Evolutionary conservation across 2,329 filamentous ascomycete genomes (phyloP).

Genomic region (Cladosporium cucumerinum): DNA sequence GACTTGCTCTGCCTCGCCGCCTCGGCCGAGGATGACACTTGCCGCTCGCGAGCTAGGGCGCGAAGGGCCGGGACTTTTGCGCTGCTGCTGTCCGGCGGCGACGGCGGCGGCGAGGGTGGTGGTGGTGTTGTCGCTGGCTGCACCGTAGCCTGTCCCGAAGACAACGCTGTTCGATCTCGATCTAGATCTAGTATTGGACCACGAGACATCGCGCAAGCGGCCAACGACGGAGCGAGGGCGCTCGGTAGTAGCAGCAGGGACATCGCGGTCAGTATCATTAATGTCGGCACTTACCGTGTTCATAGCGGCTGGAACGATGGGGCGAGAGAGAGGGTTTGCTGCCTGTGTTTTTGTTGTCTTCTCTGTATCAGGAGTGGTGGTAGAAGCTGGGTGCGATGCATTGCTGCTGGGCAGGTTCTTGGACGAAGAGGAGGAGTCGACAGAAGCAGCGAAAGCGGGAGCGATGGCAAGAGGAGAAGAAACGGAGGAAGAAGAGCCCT

Average conservation of each 20-base stretch:
- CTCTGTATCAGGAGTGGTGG: not conserved
- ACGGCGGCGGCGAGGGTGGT: no score
- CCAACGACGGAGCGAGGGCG: constrained; percentile 7
- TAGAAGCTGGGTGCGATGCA: not conserved
- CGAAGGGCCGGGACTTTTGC: constrained; percentile 9
- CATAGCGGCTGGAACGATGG: not conserved
- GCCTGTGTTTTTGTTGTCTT: not conserved
- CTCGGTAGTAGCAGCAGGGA: not conserved
- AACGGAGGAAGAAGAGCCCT: constrained; percentile 18
- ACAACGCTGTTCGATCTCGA: not conserved
- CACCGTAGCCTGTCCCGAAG: not conserved
- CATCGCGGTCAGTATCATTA: not conserved
- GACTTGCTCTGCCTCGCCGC: not conserved
- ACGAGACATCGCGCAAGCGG: not conserved
- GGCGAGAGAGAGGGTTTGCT: not conserved
- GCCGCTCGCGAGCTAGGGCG: constrained; percentile 4
- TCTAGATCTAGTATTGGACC: not conserved
- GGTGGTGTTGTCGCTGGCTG: not conserved
- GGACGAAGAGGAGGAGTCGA: not conserved
- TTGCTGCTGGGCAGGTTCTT: not conserved
- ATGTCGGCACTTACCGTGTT: not conserved
- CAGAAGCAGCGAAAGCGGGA: not conserved
- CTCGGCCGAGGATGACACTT: not conserved
- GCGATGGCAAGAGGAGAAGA: constrained; percentile 15
- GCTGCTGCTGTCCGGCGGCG: not conserved